Evolutionary conservation across 2,329 filamentous ascomycete species (phyloP).

Genomic region (Fusarium protoensiforme): DNA sequence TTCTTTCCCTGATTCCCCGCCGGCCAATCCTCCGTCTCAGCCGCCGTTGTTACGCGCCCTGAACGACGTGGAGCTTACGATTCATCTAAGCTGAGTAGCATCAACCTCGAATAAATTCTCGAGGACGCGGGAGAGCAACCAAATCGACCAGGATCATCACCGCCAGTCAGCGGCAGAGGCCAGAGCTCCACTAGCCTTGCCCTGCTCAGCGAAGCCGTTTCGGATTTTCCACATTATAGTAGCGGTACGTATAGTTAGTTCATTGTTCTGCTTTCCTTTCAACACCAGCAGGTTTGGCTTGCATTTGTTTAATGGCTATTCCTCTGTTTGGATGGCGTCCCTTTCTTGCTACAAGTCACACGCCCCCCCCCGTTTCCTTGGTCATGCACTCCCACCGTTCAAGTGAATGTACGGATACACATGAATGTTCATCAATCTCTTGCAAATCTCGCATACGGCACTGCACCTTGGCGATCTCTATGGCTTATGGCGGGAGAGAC

Average conservation of each 20-base stretch:
- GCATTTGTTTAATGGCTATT: neutral
- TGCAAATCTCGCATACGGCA: conserved; percentile 21
- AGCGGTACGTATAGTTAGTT: conserved; percentile 32
- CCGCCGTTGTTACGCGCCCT: conserved; percentile 17
- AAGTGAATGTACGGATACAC: conserved; percentile 9
- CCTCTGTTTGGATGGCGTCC: neutral
- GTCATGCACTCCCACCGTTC: conserved; percentile 21
- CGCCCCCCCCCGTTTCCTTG: conserved; percentile 14
- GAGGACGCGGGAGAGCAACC: conserved; percentile 15
- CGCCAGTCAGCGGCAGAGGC: conserved; percentile 22
- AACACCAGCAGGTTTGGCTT: neutral
- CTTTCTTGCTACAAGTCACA: conserved; percentile 1
- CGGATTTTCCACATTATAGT: conserved; percentile 34
- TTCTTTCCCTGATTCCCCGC: neutral
- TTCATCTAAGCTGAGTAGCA: neutral
- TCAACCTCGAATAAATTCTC: neutral
- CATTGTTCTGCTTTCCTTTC: neutral
- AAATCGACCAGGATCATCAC: conserved; percentile 24
- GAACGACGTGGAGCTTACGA: conserved; percentile 11
- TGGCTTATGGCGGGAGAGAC: neutral
- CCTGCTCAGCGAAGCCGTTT: conserved; percentile 27
- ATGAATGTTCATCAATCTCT: conserved; percentile 9
- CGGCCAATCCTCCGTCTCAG: conserved; percentile 6
- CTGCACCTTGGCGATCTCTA: conserved; percentile 21
- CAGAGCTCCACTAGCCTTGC: conserved; percentile 24